Conservation (phyloP, 176 grass and related monocot species). For the Tuctoria greenei region DNA sequence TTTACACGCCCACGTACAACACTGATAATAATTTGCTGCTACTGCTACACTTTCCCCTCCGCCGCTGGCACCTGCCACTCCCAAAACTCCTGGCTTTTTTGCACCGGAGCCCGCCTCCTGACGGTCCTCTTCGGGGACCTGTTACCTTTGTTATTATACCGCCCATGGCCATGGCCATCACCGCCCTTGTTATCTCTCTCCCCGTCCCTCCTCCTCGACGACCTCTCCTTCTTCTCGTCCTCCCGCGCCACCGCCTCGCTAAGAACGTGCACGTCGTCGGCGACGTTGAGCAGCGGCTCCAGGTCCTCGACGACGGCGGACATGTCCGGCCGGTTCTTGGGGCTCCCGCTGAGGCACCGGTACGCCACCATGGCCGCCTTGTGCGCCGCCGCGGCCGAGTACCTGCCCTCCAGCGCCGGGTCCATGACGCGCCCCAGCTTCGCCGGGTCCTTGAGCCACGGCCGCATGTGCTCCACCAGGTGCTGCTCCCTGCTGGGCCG, state of each 20-base stretch:
- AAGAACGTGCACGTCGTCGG: conserved; percentile 36
- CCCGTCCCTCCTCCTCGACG: background rate
- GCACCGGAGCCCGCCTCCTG: background rate
- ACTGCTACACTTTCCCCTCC: background rate
- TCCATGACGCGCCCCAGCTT: conserved; percentile 65
- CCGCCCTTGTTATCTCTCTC: background rate
- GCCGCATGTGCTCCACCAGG: conserved; percentile 70
- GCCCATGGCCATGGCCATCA: background rate
- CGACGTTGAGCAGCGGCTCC: conserved; percentile 50
- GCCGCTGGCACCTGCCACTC: conserved; percentile 27
- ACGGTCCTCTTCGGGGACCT: conserved; percentile 22
- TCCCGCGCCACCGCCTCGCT: background rate
- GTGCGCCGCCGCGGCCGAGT: conserved; percentile 40
- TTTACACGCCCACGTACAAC: background rate
- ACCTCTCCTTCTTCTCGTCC: background rate
- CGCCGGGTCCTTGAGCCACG: conserved; percentile 57
- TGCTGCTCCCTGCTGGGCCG: conserved; percentile 56
- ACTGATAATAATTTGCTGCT: background rate
- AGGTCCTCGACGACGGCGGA: conserved; percentile 58
- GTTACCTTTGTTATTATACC: background rate
- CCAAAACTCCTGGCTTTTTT: conserved; percentile 46
- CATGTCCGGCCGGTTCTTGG: conserved; percentile 73
- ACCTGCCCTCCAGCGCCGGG: conserved; percentile 39
- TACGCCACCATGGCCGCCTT: conserved; percentile 68
- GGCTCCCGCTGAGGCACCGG: conserved; percentile 58